Base-by-base conservation (phyloP, 108 stramenopile genomes). In the Discostella pseudostelligera region DNA sequence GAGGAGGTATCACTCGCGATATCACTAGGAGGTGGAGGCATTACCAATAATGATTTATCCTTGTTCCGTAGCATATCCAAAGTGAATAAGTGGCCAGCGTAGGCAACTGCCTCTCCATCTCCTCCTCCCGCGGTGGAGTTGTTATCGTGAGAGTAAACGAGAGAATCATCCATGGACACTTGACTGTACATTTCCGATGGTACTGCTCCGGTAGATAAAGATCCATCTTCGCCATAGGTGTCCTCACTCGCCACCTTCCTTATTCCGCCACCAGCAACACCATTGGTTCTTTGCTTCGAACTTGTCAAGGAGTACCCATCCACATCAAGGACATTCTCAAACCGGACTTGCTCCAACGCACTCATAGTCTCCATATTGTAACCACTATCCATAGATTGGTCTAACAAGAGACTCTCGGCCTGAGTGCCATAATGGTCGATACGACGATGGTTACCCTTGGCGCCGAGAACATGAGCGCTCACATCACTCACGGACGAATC, bases 401-500 rank as follows among this genome's bases (percentile, higher is more conserved):
- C 70, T 26, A 70, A 51, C 39, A 70, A 44, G n/a, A 70, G 39
- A 51, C 57, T 40, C 8, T 28, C 54, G 26, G 45, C 39, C 46
- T 57, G 42, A 11, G 45, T 55, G 36, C 10, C 42, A 19, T 20
- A 22, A 0, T 19, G 24, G 1, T 39, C 32, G 24, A 43, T 39
- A 3, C 29, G 24, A 29, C 48, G 37, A 1, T 16, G 42, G 11
- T 10, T 57, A 13, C 47, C 65, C 59, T 55, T 67, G 25, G 59
- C 66, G 17, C 59, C 66, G 13, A 67, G 32, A 22, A 75, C 44
- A 45, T 67, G 66, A 47, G 58, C 74, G 39, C 74, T 75, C 24
- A 75, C 74, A 42, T 75, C 65, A 32, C 74, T 75, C n/a, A 75
- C 65, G 29, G 66, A 64, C 20, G 65, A 75, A 48, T 75, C 74